These are phyloP conservation scores for Prunus campanulata DNA, from an alignment of 306 rosid species.

Conservation along the genomic window DNA sequence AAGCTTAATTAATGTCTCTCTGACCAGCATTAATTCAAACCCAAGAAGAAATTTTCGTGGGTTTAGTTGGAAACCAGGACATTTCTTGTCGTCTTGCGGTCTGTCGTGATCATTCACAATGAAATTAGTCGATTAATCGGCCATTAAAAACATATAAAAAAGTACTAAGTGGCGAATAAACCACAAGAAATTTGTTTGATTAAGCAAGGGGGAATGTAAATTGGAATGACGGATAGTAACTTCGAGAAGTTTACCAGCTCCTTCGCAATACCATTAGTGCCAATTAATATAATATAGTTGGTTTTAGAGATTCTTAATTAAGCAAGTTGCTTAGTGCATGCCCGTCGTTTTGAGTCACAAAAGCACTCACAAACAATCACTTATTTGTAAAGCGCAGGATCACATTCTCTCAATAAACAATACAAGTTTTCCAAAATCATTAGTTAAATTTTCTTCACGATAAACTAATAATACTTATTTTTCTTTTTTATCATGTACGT, in stretches of 20 bases:
- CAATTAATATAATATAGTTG: neutral
- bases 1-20: neutral
- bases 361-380: slow-evolving; percentile 14
- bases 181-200: neutral
- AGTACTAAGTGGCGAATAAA: neutral
- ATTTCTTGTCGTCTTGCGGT: slow-evolving; percentile 12
- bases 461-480: neutral
- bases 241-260: neutral
- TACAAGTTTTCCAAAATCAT: neutral
- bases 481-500: neutral
- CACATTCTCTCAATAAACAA: slow-evolving; percentile 6
- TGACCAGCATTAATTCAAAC: slow-evolving; percentile 1
- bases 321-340: slow-evolving; percentile 15
- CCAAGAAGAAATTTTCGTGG: neutral
- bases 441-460: neutral
- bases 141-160: neutral
- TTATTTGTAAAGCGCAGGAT: neutral
- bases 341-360: slow-evolving; percentile 13
- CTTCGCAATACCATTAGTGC: neutral
- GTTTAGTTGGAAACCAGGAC: slow-evolving; percentile 10
- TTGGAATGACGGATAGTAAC: neutral
- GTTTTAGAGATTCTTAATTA: slow-evolving; percentile 15
- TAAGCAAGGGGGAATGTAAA: neutral
- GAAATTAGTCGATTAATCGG: neutral
- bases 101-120: slow-evolving; percentile 13